phyloP scores from a whole-genome alignment of 345 rosid genomes.

The Citrus mangshanensis region DNA sequence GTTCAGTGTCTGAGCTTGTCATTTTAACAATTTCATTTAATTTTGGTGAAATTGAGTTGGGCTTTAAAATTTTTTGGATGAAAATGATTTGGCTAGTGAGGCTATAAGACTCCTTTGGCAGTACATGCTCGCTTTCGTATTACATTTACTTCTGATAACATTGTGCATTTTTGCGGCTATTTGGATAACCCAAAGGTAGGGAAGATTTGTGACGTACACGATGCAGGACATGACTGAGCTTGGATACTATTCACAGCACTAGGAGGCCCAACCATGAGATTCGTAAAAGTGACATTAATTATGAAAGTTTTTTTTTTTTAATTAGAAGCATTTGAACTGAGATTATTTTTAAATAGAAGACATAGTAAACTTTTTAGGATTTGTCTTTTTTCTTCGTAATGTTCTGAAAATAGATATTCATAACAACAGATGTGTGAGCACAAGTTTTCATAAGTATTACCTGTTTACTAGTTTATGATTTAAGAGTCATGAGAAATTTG shows the following conservation, averaged over 20 bases:
- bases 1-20: not conserved
- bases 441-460: not conserved
- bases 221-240: not conserved
- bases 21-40: not conserved
- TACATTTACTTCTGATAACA: not conserved
- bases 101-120: not conserved
- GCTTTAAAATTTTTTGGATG: not conserved
- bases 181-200: not conserved
- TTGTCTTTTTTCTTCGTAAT: not conserved
- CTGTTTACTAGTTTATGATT: not conserved
- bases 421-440: not conserved
- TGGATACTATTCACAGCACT: not conserved
- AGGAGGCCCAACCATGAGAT: not conserved
- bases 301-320: not conserved
- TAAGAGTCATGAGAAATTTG: not conserved
- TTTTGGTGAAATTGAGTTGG: not conserved
- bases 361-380: not conserved
- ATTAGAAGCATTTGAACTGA: not conserved
- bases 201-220: not conserved
- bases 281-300: not conserved
- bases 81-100: not conserved
- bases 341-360: not conserved
- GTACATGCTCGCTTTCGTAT: not conserved
- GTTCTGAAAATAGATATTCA: not conserved
- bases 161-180: not conserved